phyloP scores from a whole-genome alignment of 352 stramenopile species.

The Phytophthora pluvialis region DNA sequence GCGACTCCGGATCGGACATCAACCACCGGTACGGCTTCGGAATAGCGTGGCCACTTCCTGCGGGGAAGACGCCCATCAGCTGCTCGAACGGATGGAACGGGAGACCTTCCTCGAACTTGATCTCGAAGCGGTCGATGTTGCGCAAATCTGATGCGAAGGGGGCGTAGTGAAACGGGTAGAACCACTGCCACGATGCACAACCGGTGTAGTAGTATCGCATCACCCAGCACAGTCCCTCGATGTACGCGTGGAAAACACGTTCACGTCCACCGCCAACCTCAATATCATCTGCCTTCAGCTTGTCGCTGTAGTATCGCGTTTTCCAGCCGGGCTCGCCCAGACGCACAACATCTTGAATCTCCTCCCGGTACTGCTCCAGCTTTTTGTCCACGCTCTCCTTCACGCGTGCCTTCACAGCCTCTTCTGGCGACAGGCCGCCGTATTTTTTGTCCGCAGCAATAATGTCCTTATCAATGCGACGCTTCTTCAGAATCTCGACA shows the following conservation, averaged over 20 bases:
- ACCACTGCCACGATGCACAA: conserved; percentile 99
- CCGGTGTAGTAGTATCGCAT: conserved; percentile 99
- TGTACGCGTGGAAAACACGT: conserved; percentile 95
- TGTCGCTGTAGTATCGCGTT: conserved; percentile 90
- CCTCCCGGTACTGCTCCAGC: conserved; percentile 82
- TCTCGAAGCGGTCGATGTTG: conserved; percentile 88
- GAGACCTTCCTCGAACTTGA: conserved; percentile 94
- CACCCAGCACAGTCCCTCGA: conserved; percentile 99
- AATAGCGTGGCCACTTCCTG: conserved; percentile 93
- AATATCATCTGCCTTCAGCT: conserved; percentile 89
- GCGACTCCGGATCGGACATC: conserved; percentile 95
- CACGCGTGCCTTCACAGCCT: conserved; percentile 83
- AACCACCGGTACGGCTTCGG: conserved; percentile 94
- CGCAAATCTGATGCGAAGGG: conserved; percentile 93
- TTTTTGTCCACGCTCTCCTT: conserved; percentile 81
- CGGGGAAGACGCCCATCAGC: conserved; percentile 98
- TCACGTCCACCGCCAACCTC: conserved; percentile 86
- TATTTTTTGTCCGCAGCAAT: conserved; percentile 79
- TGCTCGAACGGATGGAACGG: conserved; percentile 98
- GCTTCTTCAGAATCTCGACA: conserved; percentile 84
- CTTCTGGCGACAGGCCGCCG: conserved; percentile 59
- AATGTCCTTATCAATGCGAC: conserved; percentile 65
- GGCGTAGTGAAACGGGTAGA: conserved; percentile 99
- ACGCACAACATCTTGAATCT: conserved; percentile 93
- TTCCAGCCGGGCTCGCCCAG: conserved; percentile 98